Evolutionary conservation across 768 basidiomycete species (phyloP).

Genomic region (Mrakia hoshinonis): DNA sequence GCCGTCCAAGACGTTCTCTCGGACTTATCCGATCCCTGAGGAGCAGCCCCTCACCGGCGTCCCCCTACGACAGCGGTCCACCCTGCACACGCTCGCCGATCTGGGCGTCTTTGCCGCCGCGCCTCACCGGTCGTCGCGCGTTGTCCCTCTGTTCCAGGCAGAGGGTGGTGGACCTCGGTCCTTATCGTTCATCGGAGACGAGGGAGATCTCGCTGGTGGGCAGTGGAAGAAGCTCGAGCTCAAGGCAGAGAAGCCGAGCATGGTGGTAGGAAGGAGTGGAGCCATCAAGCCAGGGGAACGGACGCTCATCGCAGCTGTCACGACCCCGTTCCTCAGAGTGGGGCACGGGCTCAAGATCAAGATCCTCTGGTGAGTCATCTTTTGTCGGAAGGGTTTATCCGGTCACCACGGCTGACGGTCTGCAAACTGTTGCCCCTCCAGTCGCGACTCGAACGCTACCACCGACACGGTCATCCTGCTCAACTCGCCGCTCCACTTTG

Average conservation of each 20-base stretch:
- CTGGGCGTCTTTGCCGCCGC: not conserved
- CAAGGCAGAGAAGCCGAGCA: not conserved
- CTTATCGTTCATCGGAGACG: not conserved
- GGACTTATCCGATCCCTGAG: not conserved
- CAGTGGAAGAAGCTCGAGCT: constrained; percentile 6
- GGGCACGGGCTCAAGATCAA: constrained; percentile 1
- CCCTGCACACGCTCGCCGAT: not conserved
- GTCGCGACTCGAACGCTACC: not conserved
- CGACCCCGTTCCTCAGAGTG: constrained; percentile 4
- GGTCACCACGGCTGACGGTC: not conserved
- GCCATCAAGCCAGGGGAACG: not conserved
- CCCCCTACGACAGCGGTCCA: not conserved
- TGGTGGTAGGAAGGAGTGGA: not conserved
- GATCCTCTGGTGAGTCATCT: not conserved
- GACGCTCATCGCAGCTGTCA: not conserved
- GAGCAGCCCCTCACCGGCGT: constrained; percentile 2
- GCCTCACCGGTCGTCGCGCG: not conserved
- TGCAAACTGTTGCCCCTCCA: not conserved
- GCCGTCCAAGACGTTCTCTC: not conserved
- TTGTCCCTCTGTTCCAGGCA: not conserved
- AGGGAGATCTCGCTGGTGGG: not conserved
- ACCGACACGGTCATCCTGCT: constrained; percentile 5
- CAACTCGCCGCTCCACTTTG: constrained; percentile 2
- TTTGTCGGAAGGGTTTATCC: not conserved
- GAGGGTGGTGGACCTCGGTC: not conserved